Evolutionary conservation across 768 basidiomycete genomes (phyloP), one percentile per base, ranked within the genome.

Genomic region (Saitozyma sp.): DNA sequence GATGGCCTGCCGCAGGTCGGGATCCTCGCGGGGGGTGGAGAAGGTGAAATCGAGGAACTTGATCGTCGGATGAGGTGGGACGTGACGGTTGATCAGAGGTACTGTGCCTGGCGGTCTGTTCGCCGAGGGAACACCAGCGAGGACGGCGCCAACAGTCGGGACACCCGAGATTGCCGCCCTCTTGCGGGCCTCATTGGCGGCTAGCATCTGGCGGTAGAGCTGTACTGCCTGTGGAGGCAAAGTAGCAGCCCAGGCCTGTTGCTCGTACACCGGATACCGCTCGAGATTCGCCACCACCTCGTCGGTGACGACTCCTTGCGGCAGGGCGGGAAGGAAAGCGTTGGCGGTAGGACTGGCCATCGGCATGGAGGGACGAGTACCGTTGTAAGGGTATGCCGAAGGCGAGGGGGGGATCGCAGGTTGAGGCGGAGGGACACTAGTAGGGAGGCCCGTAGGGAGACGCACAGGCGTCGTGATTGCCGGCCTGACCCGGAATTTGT

Each of bases 31-130:
- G 3, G 54, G 20, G 3, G 68, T 58, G 13, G 55, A 50, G 53
- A 73, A 79, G 6, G 66, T 43, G 49, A 77, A 76, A 42, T 75
- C 69, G 17, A 79, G 49, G 40, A 63, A 59, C 41, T 70, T 65
- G 54, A 79, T 65, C 0, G 68, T 68, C 0, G 78, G 77, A 11
- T 62, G 14, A 43, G 69, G 68, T 6, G 66, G 71, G 41, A 53
- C 58, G 46, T 51, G 61, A 38, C 57, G 58, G 41, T 61, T 55
- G 16, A 54, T 40, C 38, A 50, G 40, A 41, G 41, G 52, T 57
- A 50, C 52, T 46, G 1, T 56, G 42, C 9, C 56, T n/a, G 6
- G 56, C 11, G 3, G 61, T 29, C 29, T 29, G 29, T 29, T 29
- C 29, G 29, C 29, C 2, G 29, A 29, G 9, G 45, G 62, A 29